Evolutionary conservation across 129 eudicot genomes (phyloP).

Genomic region (Flaveria linearis): DNA sequence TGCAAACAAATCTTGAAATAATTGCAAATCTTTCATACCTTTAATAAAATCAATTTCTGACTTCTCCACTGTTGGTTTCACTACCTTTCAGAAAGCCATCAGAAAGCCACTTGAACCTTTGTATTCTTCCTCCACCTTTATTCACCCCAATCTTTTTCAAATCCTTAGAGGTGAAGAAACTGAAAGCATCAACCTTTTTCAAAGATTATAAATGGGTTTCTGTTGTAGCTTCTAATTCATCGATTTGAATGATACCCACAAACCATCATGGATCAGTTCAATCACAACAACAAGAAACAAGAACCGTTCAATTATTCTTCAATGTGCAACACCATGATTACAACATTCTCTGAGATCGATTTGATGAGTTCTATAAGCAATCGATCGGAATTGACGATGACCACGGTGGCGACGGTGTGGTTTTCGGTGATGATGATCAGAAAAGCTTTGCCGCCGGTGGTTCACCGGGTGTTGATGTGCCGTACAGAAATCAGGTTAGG

Average conservation of each 20-base stretch:
- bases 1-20: no score
- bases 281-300: constrained; percentile 30
- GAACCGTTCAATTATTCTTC: constrained; percentile 24
- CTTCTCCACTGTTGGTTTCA: constrained; percentile 1
- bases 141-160: constrained; percentile 13
- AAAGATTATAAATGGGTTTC: not conserved
- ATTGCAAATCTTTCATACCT: no score
- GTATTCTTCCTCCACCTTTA: constrained; percentile 18
- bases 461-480: constrained; percentile 18
- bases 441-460: constrained; percentile 21
- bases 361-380: constrained; percentile 20
- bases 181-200: constrained; percentile 10
- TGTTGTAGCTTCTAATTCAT: not conserved
- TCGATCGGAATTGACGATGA: constrained; percentile 17
- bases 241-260: constrained; percentile 8
- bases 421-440: constrained; percentile 20
- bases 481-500: constrained; percentile 23
- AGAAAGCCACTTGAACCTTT: constrained; percentile 19
- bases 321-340: constrained; percentile 22
- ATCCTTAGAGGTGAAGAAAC: constrained; percentile 39
- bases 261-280: constrained; percentile 18
- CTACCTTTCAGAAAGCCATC: constrained; percentile 30
- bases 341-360: constrained; percentile 24
- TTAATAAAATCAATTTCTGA: no score
- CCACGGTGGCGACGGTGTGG: constrained; percentile 25